Evolutionary conservation across 345 rosid genomes (phyloP), one percentile per base, ranked within the genome.

Genomic region (Eucalyptus polybractea): DNA sequence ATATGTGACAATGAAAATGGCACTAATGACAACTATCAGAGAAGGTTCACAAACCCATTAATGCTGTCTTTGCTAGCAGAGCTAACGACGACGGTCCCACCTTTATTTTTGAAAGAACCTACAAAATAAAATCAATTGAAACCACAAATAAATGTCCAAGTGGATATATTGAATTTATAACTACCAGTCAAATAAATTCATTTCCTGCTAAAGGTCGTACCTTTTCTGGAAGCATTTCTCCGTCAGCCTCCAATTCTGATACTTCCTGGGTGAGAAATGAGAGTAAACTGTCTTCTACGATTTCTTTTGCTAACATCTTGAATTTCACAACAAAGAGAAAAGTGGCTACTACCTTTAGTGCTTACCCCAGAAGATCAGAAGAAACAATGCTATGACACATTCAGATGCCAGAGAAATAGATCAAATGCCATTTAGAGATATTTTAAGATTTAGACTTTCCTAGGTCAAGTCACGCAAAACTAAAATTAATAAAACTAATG

Each of bases 301-400:
- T 96, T 92, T 95, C 97, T 93, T 94, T 95, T 91, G 99, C 99
- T 42, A 97, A 97, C 97, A 97, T 96, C 99, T 96, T 89, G 87
- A 90, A 90, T 60, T 87, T 90, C 37, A 58, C 86, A 91, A 53
- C 81, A 92, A 91, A 87, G 88, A 87, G 87, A 88, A 86, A 53
- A 44, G 54, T 91, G 42, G 86, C 62, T 50, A 58, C 86, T 76
- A 60, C 47, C 80, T 40, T 90, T 87, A 62, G 21, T 56, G 49
- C 51, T 42, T 45, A 88, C 51, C 80, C 51, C 9, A 65, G 22
- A 14, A 56, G 31, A 56, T 44, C 86, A 50, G 31, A 62, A 69
- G 45, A 88, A 50, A 86, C 62, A 50, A 86, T 45, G 8, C 16
- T 22, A 37, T 62, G 53, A 87, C 7, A 54, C 86, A 87, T 33